Percentiles rank a stretch among this genome's conserved stretches.
Conservation (phyloP, 208 protist genomes). For the Crithidia expoeki region DNA sequence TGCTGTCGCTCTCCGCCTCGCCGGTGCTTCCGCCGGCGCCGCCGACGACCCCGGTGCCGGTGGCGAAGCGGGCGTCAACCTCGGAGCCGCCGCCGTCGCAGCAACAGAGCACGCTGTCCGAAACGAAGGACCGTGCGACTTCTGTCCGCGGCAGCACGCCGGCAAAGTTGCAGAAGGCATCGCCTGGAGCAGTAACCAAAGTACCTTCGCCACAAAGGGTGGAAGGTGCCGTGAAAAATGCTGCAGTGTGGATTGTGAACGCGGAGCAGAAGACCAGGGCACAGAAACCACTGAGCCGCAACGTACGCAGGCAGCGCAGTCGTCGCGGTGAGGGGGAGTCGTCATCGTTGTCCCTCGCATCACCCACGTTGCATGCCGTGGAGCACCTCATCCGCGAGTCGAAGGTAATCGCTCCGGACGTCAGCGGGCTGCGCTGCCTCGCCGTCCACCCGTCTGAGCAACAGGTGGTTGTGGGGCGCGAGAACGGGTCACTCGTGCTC, state of each 20-base stretch:
- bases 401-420: slow-evolving; percentile 84
- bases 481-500: slow-evolving; percentile 81
- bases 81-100: neutral
- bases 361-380: slow-evolving; percentile 13
- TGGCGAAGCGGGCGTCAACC: neutral
- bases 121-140: neutral
- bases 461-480: slow-evolving; percentile 73
- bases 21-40: slow-evolving; percentile 21
- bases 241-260: no score
- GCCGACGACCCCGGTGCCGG: slow-evolving; percentile 18
- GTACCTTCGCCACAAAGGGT: neutral
- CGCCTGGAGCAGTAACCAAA: neutral
- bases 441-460: slow-evolving; percentile 50
- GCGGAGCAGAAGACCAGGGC: neutral
- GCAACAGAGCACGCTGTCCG: neutral
- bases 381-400: slow-evolving; percentile 54
- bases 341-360: neutral
- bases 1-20: slow-evolving; percentile 3
- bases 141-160: slow-evolving; percentile 1
- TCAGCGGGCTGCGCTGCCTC: slow-evolving; percentile 77
- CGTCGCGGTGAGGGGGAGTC: neutral
- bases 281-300: slow-evolving; percentile 15
- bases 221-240: neutral
- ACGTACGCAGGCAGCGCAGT: slow-evolving; percentile 15
- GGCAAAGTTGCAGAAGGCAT: neutral